A percentile compares a stretch with the other conserved stretches of the same genome.
Conservation (phyloP, 208 protist species). For the Leishmania amazonensis region DNA sequence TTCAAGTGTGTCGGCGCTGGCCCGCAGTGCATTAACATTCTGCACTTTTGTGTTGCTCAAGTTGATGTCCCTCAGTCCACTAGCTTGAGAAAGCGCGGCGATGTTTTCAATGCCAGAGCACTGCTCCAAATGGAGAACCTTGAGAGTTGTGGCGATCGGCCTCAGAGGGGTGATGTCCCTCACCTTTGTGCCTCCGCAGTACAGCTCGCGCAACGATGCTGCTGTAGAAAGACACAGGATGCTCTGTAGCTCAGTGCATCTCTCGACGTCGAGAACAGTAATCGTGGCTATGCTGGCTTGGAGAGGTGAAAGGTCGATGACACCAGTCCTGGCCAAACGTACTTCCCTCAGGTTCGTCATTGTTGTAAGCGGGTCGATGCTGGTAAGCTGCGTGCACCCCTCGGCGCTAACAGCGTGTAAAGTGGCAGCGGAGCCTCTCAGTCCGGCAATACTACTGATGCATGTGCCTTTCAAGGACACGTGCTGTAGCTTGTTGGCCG, state of each 20-base stretch:
- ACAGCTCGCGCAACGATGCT: neutral
- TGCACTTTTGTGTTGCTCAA: neutral
- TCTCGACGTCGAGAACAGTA: constrained; percentile 4
- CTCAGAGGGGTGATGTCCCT: neutral
- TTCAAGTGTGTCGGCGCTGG: neutral
- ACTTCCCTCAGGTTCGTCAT: constrained; percentile 5
- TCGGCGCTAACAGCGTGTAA: neutral
- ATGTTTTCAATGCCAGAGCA: neutral
- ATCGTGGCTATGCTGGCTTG: neutral
- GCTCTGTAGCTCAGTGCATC: neutral
- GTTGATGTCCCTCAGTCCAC: neutral
- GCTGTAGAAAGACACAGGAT: constrained; percentile 1
- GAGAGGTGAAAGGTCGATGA: constrained; percentile 2
- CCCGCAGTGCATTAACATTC: neutral
- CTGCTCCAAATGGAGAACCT: neutral
- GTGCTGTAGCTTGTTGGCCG: neutral
- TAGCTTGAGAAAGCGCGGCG: neutral
- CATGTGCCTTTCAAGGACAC: constrained; percentile 1
- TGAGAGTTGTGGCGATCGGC: neutral
- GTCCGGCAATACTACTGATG: neutral
- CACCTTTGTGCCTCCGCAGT: constrained; percentile 12
- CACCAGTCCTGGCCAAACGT: neutral
- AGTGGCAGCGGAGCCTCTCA: neutral
- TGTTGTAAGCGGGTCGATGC: neutral
- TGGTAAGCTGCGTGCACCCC: neutral